Percentiles rank a stretch among this genome's conserved stretches.
These are phyloP conservation scores for Plectosphaerella plurivora DNA, from an alignment of 2,329 filamentous ascomycete species.

Conservation along the genomic window DNA sequence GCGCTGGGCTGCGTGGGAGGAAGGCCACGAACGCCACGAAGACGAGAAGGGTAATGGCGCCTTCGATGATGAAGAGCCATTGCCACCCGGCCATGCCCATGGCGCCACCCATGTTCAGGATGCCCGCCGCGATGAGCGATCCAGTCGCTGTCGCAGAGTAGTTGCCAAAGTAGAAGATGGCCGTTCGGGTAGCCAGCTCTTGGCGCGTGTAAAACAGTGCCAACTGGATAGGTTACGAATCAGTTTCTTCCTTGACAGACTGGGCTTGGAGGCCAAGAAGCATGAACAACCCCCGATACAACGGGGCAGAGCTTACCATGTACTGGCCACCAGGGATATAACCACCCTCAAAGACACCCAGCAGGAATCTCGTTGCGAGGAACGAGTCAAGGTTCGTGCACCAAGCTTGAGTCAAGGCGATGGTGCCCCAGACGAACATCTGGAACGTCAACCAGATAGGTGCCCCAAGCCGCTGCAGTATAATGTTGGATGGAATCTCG, in stretches of 20 bases:
- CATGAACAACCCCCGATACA: no score
- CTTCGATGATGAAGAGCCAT: conserved; percentile 12
- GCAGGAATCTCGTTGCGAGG: conserved; percentile 19
- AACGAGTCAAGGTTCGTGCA: conserved; percentile 17
- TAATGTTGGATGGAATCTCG: conserved; percentile 30
- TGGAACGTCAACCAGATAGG: conserved; percentile 7
- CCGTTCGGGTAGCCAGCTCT: conserved; percentile 23
- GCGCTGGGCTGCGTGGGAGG: conserved; percentile 5
- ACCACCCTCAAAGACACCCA: conserved; percentile 23
- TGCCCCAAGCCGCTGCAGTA: conserved; percentile 23
- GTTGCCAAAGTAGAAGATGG: conserved; percentile 38
- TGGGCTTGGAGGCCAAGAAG: no score
- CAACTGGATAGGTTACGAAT: conserved; percentile 6
- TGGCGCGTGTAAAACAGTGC: conserved; percentile 22
- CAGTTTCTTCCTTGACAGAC: no score
- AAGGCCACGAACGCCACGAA: conserved; percentile 7
- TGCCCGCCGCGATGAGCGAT: conserved; percentile 9
- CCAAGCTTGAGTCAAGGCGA: conserved; percentile 22
- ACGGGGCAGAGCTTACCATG: conserved; percentile 6
- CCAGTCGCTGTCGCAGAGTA: conserved; percentile 22
- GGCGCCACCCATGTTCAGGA: conserved; percentile 6
- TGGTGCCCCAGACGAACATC: conserved; percentile 23
- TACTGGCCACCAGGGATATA: conserved; percentile 25
- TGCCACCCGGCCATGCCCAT: conserved; percentile 10
- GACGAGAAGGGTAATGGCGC: conserved; percentile 4